Base-by-base conservation (phyloP, 345 rosid species). In the Populus deltoides region DNA sequence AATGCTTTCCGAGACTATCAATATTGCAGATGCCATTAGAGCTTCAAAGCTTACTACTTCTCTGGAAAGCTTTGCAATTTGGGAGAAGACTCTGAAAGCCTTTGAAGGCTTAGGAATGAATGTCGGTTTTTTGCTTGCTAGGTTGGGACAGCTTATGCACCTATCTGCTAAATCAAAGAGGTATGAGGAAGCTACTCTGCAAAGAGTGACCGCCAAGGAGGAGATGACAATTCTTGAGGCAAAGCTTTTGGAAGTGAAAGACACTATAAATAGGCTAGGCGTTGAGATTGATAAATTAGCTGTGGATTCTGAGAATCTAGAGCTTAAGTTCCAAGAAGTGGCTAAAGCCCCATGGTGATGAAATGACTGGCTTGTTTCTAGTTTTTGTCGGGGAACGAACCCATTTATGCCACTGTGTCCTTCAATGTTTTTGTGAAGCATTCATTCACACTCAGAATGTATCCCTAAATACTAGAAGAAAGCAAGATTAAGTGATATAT, bases 21-120 rank as follows among this genome's bases (percentile, higher is more conserved):
- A 77, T 71, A 83, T 81, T n/a, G 85, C 86, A 0, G 86, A 84
- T 73, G 86, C 89, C 41, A 84, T 86, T 29, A 83, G 83, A 81
- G 85, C 81, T 51, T 82, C 84, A 77, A 79, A 75, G 66, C 39
- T 83, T 55, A 71, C 81, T 10, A 68, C 86, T 0, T 53, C 83
- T 3, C 70, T 3, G 17, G 71, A 71, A 10, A 57, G 75, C 62
- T 88, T 78, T 68, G 75, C 41, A 4, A 49, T 36, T 18, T 86
- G 89, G 87, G 77, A 75, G 69, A 77, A 75, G 73, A 86, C 86
- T 22, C 62, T 86, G 77, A 72, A 80, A 29, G 84, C 84, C 6
- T 84, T 83, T 10, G 73, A 79, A 75, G 33, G 39, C 13, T 66
- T 84, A 67, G 90, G 88, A 43, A 81, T 88, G 88, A 86, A 76